Conservation (phyloP, 768 basidiomycete genomes). For the Podaxis sp. region DNA sequence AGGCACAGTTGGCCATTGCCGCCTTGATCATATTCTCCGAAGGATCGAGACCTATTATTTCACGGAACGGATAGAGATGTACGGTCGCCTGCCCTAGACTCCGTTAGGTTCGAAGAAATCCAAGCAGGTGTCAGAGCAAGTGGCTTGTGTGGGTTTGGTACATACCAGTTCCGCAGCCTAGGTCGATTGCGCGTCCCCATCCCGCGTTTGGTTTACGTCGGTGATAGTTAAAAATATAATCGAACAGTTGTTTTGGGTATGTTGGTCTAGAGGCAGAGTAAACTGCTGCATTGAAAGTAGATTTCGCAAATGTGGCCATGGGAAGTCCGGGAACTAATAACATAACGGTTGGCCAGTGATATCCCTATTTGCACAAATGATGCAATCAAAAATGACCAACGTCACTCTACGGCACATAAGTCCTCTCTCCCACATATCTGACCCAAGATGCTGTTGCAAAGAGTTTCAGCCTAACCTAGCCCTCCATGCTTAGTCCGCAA, state of each 20-base stretch:
- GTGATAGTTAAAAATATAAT: conserved; percentile 61
- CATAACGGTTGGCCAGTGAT: not conserved
- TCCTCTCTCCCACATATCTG: no score
- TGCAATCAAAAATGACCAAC: not conserved
- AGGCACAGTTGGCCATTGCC: conserved; percentile 29
- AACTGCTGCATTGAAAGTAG: conserved; percentile 58
- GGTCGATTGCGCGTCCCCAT: conserved; percentile 63
- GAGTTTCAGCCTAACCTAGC: not conserved
- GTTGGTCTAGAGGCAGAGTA: conserved; percentile 73
- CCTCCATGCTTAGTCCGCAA: not conserved
- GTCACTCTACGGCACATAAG: no score
- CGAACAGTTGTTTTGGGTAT: conserved; percentile 64
- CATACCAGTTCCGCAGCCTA: conserved; percentile 84
- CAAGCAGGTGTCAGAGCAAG: not conserved
- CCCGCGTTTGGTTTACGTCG: conserved; percentile 17
- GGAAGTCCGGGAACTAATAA: not conserved
- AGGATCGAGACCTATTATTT: conserved; percentile 74
- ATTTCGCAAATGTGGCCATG: conserved; percentile 78
- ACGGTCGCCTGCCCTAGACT: conserved; percentile 66
- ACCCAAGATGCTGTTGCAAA: no score
- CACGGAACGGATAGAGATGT: conserved; percentile 47
- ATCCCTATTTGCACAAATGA: not conserved
- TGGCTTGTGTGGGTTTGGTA: not conserved
- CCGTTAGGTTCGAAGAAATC: not conserved
- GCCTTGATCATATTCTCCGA: conserved; percentile 64